Percentiles rank a stretch among this genome's conserved stretches.
These are phyloP conservation scores for Trichoderma cornu-damae DNA, from an alignment of 2,329 filamentous ascomycete genomes.

Conservation along the genomic window DNA sequence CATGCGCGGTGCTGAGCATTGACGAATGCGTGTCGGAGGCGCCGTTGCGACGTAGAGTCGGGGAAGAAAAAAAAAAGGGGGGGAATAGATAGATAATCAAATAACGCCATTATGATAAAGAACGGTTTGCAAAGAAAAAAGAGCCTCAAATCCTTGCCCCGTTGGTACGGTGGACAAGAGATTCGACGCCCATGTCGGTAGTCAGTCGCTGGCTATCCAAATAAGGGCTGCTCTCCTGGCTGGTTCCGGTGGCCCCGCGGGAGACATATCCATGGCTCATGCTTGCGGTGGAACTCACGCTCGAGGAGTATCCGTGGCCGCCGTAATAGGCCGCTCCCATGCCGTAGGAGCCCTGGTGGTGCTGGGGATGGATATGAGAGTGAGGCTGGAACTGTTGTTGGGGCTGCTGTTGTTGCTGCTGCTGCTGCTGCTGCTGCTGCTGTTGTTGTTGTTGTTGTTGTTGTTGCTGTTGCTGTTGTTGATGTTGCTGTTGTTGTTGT, in stretches of 20 bases:
- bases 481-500: slow-evolving; percentile 25
- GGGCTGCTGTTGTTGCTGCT: slow-evolving; percentile 26
- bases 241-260: slow-evolving; percentile 25
- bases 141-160: slow-evolving; percentile 25
- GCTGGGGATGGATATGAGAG: slow-evolving; percentile 16
- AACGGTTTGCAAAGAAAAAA: neutral
- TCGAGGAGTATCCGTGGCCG: slow-evolving; percentile 48
- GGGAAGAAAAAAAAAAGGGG: neutral
- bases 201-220: slow-evolving; percentile 45
- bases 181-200: slow-evolving; percentile 57
- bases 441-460: slow-evolving; percentile 24
- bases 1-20: neutral
- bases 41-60: neutral
- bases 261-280: slow-evolving; percentile 33
- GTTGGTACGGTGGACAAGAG: slow-evolving; percentile 51
- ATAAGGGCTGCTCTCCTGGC: slow-evolving; percentile 44
- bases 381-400: slow-evolving; percentile 23
- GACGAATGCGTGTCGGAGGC: neutral
- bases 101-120: neutral
- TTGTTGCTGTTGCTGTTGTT: slow-evolving; percentile 28
- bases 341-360: slow-evolving; percentile 25
- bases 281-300: slow-evolving; percentile 46
- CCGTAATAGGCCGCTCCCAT: slow-evolving; percentile 25
- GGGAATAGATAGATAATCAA: neutral
- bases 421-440: slow-evolving; percentile 29